Conservation (phyloP, 768 basidiomycete genomes). For the Boletus speciosus region DNA sequence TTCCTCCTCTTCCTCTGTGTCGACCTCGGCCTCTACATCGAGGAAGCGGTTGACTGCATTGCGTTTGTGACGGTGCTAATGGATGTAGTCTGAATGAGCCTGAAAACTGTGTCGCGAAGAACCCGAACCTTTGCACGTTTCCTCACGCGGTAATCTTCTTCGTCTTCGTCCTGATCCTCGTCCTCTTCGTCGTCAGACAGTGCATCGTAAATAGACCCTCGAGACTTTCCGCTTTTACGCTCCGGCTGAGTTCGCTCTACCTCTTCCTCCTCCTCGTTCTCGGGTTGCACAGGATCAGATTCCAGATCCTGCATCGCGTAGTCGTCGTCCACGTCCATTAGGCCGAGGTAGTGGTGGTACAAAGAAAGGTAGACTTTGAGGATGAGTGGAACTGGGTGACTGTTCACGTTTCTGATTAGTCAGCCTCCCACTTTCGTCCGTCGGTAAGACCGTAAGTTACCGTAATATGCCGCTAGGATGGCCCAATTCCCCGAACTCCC, state of each 20-base stretch:
- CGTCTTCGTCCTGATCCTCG: constrained; percentile 59
- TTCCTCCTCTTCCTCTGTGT: constrained; percentile 94
- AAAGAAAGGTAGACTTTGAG: constrained; percentile 12
- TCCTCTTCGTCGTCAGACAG: constrained; percentile 46
- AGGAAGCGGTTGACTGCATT: constrained; percentile 75
- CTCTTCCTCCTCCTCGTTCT: constrained; percentile 41
- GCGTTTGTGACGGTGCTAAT: constrained; percentile 64
- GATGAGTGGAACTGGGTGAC: not conserved
- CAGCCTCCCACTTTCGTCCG: constrained; percentile 15
- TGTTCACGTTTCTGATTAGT: constrained; percentile 19
- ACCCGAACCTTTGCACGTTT: constrained; percentile 60
- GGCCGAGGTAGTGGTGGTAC: constrained; percentile 27
- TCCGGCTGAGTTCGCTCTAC: constrained; percentile 23
- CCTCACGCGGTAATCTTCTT: constrained; percentile 40
- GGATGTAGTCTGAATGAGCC: constrained; percentile 7
- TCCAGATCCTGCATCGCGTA: constrained; percentile 27
- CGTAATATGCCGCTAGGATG: constrained; percentile 21
- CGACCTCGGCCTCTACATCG: constrained; percentile 94
- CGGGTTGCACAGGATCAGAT: constrained; percentile 27
- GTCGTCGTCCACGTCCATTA: constrained; percentile 36
- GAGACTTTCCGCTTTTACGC: constrained; percentile 22
- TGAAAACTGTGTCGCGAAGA: not conserved
- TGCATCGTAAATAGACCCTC: constrained; percentile 34
- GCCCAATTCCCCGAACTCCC: constrained; percentile 55
- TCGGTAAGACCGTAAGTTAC: not conserved